Conservation (phyloP, 2,329 filamentous ascomycete genomes). For the Epichloe elymi region DNA sequence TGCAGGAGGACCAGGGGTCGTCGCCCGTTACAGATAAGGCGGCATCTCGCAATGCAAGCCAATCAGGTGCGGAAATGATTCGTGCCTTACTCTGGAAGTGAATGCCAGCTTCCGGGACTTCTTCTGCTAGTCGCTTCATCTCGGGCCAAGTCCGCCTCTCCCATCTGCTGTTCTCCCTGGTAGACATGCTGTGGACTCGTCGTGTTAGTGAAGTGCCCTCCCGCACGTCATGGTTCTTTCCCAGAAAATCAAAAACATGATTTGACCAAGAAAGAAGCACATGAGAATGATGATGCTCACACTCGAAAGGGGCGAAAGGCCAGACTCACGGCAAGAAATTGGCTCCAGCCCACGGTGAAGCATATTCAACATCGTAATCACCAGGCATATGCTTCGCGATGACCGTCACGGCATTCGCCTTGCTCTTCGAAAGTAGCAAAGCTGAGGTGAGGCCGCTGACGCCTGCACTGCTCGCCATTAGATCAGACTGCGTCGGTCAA, state of each 20-base stretch:
- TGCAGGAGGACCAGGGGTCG: not conserved
- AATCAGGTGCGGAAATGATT: not conserved
- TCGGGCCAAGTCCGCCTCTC: conserved; percentile 53
- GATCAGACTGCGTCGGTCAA: not conserved
- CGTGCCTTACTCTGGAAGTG: conserved; percentile 53
- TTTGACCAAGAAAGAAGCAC: not conserved
- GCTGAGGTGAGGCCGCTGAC: conserved; percentile 40
- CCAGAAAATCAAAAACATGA: not conserved
- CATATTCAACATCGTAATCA: conserved; percentile 84
- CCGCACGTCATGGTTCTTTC: not conserved
- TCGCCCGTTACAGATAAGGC: not conserved
- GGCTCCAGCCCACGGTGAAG: conserved; percentile 79
- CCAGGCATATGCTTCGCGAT: conserved; percentile 85
- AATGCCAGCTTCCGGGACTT: conserved; percentile 65
- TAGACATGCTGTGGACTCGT: conserved; percentile 28
- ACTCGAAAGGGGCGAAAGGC: not conserved
- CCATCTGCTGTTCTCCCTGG: conserved; percentile 33
- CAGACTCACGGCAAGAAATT: conserved; percentile 57
- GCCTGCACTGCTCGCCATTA: conserved; percentile 27
- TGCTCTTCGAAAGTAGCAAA: conserved; percentile 31
- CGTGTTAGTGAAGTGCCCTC: not conserved
- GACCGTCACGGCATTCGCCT: conserved; percentile 45
- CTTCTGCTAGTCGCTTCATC: conserved; percentile 39
- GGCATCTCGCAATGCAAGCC: not conserved
- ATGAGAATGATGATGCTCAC: no score